Evolutionary conservation across 1,284 basidiomycete genomes (phyloP).

Genomic region (Heliocybe sulcata): DNA sequence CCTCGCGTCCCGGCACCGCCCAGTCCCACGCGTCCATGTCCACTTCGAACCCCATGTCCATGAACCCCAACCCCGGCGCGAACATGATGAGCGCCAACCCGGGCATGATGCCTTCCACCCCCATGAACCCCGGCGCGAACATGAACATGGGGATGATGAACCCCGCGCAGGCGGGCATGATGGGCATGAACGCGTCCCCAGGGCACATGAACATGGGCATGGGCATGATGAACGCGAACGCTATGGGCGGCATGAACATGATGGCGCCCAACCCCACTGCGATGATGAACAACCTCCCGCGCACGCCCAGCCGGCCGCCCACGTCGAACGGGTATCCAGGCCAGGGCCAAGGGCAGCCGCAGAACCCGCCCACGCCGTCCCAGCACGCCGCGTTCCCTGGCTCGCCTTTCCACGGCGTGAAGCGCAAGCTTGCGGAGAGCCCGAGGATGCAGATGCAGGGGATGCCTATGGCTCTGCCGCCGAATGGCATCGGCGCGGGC

Average conservation of each 20-base stretch:
- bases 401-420: slow-evolving; percentile 1
- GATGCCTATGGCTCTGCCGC: too few species aligned
- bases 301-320: background rate
- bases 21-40: slow-evolving; percentile 8
- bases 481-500: too few species aligned
- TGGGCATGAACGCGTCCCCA: too few species aligned
- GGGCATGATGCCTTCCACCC: slow-evolving; percentile 5
- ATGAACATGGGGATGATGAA: background rate
- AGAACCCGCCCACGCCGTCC: background rate
- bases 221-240: too few species aligned
- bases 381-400: background rate
- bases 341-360: too few species aligned
- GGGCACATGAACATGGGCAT: too few species aligned
- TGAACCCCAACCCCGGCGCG: slow-evolving; percentile 6
- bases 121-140: background rate
- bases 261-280: too few species aligned
- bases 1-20: slow-evolving; percentile 9
- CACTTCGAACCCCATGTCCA: slow-evolving; percentile 14
- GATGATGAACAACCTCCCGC: background rate
- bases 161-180: background rate
- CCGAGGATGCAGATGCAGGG: background rate
- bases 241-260: too few species aligned
- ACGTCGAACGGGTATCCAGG: background rate
- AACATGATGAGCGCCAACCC: slow-evolving; percentile 10
- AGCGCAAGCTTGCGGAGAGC: slow-evolving; percentile 1